Evolutionary conservation across 2,329 filamentous ascomycete species (phyloP).

Genomic region (Colletotrichum godetiae): DNA sequence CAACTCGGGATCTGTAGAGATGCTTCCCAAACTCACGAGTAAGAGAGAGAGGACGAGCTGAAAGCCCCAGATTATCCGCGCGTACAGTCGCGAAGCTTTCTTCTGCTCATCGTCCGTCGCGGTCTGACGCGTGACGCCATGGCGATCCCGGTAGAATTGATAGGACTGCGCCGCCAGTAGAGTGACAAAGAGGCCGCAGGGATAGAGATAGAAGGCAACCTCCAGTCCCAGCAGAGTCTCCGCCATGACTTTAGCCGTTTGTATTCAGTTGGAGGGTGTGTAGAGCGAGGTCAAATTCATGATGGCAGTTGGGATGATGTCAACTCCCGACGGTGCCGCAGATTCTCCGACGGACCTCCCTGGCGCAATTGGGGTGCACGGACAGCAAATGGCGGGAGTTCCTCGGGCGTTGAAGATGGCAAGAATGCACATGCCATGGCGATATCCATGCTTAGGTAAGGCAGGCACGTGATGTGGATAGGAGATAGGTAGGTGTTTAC

Average conservation of each 20-base stretch:
- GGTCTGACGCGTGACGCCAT: constrained; percentile 40
- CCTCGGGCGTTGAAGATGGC: neutral
- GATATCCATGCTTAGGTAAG: too few relatives aligned
- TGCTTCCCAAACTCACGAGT: constrained; percentile 32
- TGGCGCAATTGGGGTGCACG: neutral
- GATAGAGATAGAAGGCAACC: constrained; percentile 55
- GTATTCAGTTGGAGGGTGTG: neutral
- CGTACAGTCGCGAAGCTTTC: constrained; percentile 44
- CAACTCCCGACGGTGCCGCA: neutral
- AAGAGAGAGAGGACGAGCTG: constrained; percentile 47
- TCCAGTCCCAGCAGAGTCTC: constrained; percentile 48
- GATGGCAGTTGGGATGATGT: constrained; percentile 11
- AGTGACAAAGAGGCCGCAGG: constrained; percentile 50
- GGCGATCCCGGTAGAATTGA: constrained; percentile 49
- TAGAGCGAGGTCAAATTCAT: neutral
- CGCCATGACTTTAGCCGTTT: constrained; percentile 43
- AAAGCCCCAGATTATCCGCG: constrained; percentile 48
- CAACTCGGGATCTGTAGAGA: neutral
- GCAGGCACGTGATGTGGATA: too few relatives aligned
- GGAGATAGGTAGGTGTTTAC: too few relatives aligned
- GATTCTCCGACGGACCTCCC: constrained; percentile 19
- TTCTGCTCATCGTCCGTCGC: constrained; percentile 41
- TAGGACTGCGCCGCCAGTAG: constrained; percentile 50
- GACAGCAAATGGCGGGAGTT: neutral
- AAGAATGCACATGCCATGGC: neutral